A percentile compares a stretch with the other conserved stretches of the same genome.
phyloP scores from a whole-genome alignment of 2,329 filamentous ascomycete genomes.

The Fusarium setosum region DNA sequence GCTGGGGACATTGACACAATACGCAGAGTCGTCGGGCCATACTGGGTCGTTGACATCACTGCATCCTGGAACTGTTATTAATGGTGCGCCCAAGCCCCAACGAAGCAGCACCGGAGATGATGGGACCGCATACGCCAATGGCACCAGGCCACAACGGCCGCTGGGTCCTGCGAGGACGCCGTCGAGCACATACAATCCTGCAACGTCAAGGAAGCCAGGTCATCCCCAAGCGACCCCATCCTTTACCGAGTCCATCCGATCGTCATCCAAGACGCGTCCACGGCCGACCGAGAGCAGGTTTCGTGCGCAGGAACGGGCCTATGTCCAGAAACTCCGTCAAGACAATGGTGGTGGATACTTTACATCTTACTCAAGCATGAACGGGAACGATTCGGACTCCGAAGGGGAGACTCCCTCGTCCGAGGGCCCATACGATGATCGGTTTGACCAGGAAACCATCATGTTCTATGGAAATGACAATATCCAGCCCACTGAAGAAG shows the following conservation, averaged over 20 bases:
- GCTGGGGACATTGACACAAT: conserved; percentile 56
- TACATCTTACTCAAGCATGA: conserved; percentile 70
- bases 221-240: conserved; percentile 56
- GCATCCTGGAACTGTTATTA: conserved; percentile 52
- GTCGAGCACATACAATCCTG: conserved; percentile 83
- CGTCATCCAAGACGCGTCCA: conserved; percentile 64
- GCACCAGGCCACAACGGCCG: conserved; percentile 71
- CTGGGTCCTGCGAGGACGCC: conserved; percentile 77
- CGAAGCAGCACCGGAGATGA: conserved; percentile 48
- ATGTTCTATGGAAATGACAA: conserved; percentile 94
- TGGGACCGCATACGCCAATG: conserved; percentile 44
- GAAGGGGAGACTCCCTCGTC: conserved; percentile 92
- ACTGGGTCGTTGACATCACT: conserved; percentile 57
- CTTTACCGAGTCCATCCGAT: conserved; percentile 57
- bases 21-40: conserved; percentile 54
- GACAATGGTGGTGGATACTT: conserved; percentile 76
- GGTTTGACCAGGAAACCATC: conserved; percentile 90
- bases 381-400: conserved; percentile 82
- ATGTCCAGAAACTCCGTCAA: conserved; percentile 90
- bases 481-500: conserved; percentile 87
- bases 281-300: conserved; percentile 57
- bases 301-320: conserved; percentile 86
- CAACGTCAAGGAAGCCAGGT: conserved; percentile 63
- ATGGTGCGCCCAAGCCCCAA: conserved; percentile 56
- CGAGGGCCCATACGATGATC: conserved; percentile 85